Conservation (phyloP, 23 red algal species). For the Cyanidioschyzon merolae region DNA sequence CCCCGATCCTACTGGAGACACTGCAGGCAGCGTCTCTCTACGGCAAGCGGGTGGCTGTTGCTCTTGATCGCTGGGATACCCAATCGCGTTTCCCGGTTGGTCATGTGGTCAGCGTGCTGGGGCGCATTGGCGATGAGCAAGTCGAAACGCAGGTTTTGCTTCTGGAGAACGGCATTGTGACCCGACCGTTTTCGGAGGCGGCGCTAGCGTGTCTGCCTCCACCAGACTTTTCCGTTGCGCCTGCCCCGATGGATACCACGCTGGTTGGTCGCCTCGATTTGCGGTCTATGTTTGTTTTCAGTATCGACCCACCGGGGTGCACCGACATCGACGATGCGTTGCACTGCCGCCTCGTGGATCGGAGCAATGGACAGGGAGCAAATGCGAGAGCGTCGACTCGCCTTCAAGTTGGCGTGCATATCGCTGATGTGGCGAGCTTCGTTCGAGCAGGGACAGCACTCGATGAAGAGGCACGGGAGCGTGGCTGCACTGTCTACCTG, state of each 20-base stretch:
- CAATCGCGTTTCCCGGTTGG: slow-evolving; percentile 48
- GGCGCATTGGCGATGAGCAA: slow-evolving; percentile 55
- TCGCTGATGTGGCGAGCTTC: slow-evolving; percentile 93
- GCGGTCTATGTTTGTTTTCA: slow-evolving; percentile 47
- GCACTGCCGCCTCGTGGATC: slow-evolving; percentile 43
- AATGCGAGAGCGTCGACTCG: neutral
- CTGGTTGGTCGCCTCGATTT: slow-evolving; percentile 55
- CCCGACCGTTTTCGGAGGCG: slow-evolving; percentile 70
- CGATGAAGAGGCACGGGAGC: slow-evolving; percentile 76
- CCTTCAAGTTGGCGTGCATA: slow-evolving; percentile 64
- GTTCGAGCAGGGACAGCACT: slow-evolving; percentile 52
- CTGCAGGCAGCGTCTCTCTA: slow-evolving; percentile 41
- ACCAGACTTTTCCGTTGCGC: slow-evolving; percentile 46
- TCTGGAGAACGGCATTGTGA: slow-evolving; percentile 80
- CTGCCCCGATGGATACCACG: slow-evolving; percentile 21
- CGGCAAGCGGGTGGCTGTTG: slow-evolving; percentile 56
- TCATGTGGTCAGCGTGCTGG: slow-evolving; percentile 76
- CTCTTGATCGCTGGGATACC: slow-evolving; percentile 78
- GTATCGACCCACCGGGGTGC: slow-evolving; percentile 91
- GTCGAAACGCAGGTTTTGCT: slow-evolving; percentile 83
- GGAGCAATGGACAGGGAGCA: slow-evolving; percentile 28
- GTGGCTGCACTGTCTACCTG: slow-evolving; percentile 89
- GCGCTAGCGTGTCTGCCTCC: slow-evolving; percentile 69
- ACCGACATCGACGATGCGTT: slow-evolving; percentile 97
- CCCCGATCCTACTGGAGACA: slow-evolving; percentile 60